Evolutionary conservation across 2,329 filamentous ascomycete species (phyloP).

Genomic region (Pseudocercospora macadamiae): DNA sequence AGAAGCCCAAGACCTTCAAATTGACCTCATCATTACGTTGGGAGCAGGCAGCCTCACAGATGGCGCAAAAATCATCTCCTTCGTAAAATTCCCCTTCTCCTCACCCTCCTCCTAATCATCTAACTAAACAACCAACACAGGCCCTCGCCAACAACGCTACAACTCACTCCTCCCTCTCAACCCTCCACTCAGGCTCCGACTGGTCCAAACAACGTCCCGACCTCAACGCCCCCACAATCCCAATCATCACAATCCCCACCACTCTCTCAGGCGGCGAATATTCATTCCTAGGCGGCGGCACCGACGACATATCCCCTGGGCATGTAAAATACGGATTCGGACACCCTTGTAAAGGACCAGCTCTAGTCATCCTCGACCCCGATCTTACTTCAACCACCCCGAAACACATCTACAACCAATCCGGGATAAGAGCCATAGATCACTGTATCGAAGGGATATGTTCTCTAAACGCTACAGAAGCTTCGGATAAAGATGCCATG

Average conservation of each 20-base stretch:
- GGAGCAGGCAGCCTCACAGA: conserved; percentile 61
- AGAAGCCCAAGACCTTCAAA: conserved; percentile 43
- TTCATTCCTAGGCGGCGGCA: conserved; percentile 45
- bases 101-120: background rate
- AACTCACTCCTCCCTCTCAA: conserved; percentile 14
- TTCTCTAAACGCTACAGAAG: conserved; percentile 41
- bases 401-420: conserved; percentile 58
- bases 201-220: conserved; percentile 13
- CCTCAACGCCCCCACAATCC: conserved; percentile 13
- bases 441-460: conserved; percentile 62
- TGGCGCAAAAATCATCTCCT: conserved; percentile 56
- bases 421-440: conserved; percentile 60
- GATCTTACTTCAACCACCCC: conserved; percentile 56
- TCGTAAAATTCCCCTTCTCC: conserved; percentile 41
- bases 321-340: conserved; percentile 31
- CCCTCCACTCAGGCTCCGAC: conserved; percentile 16
- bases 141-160: conserved; percentile 19
- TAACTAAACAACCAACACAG: background rate
- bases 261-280: conserved; percentile 37
- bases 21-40: conserved; percentile 58
- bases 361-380: conserved; percentile 61
- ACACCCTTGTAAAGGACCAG: conserved; percentile 40
- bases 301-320: conserved; percentile 22
- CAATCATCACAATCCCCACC: conserved; percentile 27
- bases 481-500: conserved; percentile 43